phyloP scores from a whole-genome alignment of 1,284 basidiomycete genomes.

The Xanthoconium separans region DNA sequence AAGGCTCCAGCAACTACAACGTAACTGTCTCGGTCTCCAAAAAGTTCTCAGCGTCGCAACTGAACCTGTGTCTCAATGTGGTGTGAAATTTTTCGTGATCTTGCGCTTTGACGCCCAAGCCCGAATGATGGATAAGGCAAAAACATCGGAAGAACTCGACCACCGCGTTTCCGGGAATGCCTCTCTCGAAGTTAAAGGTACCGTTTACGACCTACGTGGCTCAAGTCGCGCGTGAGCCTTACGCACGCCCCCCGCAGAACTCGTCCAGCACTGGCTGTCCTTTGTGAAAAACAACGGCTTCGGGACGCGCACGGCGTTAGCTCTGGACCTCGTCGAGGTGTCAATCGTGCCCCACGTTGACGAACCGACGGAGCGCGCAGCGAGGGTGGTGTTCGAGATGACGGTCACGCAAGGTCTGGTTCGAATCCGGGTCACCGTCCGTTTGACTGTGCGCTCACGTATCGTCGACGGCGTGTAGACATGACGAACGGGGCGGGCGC shows the following conservation, averaged over 20 bases:
- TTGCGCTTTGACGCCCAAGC: not conserved
- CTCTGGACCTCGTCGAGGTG: slow-evolving; percentile 42
- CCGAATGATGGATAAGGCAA: slow-evolving; percentile 8
- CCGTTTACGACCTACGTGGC: not conserved
- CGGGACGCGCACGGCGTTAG: slow-evolving; percentile 20
- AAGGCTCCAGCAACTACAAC: no score
- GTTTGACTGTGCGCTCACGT: not conserved
- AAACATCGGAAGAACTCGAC: not conserved
- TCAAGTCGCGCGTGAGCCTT: not conserved
- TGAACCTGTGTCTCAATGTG: not conserved
- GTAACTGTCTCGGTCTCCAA: no score
- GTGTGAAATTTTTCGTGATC: not conserved
- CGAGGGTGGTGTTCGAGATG: slow-evolving; percentile 47
- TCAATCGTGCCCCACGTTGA: slow-evolving; percentile 44
- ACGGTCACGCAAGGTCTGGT: slow-evolving; percentile 45
- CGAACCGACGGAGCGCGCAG: slow-evolving; percentile 45
- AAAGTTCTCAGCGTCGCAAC: not conserved
- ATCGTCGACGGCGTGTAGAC: slow-evolving; percentile 16
- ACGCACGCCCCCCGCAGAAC: not conserved
- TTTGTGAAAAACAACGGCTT: slow-evolving; percentile 11
- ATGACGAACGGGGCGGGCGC: slow-evolving; percentile 48
- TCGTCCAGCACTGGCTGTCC: slow-evolving; percentile 12
- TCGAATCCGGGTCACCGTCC: not conserved
- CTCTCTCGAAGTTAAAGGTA: slow-evolving; percentile 39
- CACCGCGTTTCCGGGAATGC: slow-evolving; percentile 44